Evolutionary conservation across 2,329 filamentous ascomycete species (phyloP).

Genomic region (Magnaporthiopsis incrustans): DNA sequence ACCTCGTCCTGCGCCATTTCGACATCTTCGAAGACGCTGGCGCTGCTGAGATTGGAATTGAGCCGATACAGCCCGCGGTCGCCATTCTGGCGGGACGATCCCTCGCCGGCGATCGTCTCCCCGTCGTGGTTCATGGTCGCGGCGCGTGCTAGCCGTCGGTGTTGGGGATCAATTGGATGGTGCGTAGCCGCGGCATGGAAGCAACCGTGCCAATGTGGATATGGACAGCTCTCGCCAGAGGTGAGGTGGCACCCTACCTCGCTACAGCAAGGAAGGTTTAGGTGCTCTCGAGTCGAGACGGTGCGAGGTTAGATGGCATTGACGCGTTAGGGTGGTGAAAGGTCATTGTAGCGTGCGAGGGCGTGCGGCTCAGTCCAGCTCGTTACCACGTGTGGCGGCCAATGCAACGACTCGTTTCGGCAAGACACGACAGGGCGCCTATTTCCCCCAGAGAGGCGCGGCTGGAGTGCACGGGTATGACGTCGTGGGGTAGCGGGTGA

Average conservation of each 20-base stretch:
- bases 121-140: constrained; percentile 11
- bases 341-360: not conserved
- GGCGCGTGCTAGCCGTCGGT: constrained; percentile 4
- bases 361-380: not conserved
- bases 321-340: not conserved
- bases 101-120: constrained; percentile 5
- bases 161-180: not conserved
- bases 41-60: constrained; percentile 61
- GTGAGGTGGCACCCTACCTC: not conserved
- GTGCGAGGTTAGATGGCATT: not conserved
- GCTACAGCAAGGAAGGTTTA: not conserved
- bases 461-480: not conserved
- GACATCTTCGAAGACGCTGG: constrained; percentile 87
- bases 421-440: not conserved
- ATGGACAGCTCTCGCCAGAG: not conserved
- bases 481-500: not conserved
- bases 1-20: constrained; percentile 98
- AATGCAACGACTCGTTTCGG: not conserved
- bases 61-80: constrained; percentile 49
- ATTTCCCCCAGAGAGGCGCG: not conserved
- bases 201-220: not conserved
- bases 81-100: constrained; percentile 7
- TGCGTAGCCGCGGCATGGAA: not conserved
- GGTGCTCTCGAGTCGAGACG: no score
- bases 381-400: not conserved